Conservation (phyloP, 2,329 filamentous ascomycete species). For the Monilinia fructicola region DNA sequence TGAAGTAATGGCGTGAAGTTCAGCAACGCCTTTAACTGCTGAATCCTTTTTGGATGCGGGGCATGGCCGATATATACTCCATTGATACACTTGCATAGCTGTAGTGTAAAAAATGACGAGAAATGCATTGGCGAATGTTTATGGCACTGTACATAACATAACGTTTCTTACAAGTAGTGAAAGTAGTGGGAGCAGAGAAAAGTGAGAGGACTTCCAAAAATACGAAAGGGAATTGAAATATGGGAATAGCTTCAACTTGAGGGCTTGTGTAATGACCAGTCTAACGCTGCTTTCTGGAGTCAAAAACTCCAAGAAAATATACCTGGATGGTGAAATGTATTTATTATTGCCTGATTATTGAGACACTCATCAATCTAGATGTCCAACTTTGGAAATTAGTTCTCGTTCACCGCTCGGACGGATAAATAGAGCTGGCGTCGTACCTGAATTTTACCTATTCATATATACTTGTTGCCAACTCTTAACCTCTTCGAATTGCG, state of each 20-base stretch:
- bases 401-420: neutral
- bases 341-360: neutral
- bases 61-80: neutral
- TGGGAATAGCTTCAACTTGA: slow-evolving; percentile 7
- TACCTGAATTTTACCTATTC: neutral
- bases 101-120: neutral
- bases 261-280: neutral
- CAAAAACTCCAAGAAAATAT: too few relatives aligned
- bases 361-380: neutral
- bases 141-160: neutral
- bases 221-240: neutral
- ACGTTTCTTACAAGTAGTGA: too few relatives aligned
- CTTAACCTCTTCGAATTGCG: neutral
- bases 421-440: neutral
- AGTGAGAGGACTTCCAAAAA: neutral
- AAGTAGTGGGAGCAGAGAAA: neutral
- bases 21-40: neutral
- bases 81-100: slow-evolving; percentile 11
- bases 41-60: slow-evolving; percentile 1
- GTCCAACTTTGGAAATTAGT: neutral
- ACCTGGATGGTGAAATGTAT: neutral
- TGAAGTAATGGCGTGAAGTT: neutral
- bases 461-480: neutral
- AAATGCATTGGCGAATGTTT: neutral
- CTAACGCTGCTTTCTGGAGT: neutral